Conservation (phyloP, 2,329 filamentous ascomycete genomes). For the Truncatella angustata region DNA sequence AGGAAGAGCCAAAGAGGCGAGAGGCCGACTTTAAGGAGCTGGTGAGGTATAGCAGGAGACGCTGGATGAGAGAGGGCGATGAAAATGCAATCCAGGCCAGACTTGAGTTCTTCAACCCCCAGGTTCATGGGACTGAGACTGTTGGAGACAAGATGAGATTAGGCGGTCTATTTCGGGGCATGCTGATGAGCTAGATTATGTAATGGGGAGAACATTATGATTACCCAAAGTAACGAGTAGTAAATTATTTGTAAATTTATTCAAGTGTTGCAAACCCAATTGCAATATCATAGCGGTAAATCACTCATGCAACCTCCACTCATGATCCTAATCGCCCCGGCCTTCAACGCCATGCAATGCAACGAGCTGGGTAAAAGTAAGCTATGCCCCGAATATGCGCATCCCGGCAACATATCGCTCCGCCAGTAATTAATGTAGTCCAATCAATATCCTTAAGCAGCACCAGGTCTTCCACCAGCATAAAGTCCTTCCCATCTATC, state of each 20-base stretch:
- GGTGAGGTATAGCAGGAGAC: constrained; percentile 8
- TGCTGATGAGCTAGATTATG: background rate
- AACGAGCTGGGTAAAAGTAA: background rate
- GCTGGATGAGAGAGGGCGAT: constrained; percentile 4
- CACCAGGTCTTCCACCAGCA: constrained; percentile 21
- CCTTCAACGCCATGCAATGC: constrained; percentile 1
- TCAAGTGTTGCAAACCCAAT: too few species aligned
- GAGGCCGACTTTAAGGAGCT: constrained; percentile 1
- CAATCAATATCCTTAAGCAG: background rate
- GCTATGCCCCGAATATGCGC: background rate
- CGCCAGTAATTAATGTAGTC: background rate
- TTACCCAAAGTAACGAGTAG: too few species aligned
- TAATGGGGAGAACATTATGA: too few species aligned
- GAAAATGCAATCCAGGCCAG: constrained; percentile 5
- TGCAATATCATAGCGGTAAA: too few species aligned
- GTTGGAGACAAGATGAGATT: background rate
- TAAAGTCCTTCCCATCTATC: constrained; percentile 55
- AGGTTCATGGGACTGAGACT: constrained; percentile 1
- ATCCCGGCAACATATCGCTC: background rate
- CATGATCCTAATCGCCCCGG: too few species aligned
- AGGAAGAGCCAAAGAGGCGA: background rate
- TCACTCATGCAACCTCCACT: too few species aligned
- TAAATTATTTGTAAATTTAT: too few species aligned
- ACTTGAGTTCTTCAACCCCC: constrained; percentile 10
- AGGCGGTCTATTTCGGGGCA: constrained; percentile 1